Percentiles rank a stretch among this genome's conserved stretches.
phyloP scores from a whole-genome alignment of 2,329 filamentous ascomycete species.

The Kalaharituber pfeilii region DNA sequence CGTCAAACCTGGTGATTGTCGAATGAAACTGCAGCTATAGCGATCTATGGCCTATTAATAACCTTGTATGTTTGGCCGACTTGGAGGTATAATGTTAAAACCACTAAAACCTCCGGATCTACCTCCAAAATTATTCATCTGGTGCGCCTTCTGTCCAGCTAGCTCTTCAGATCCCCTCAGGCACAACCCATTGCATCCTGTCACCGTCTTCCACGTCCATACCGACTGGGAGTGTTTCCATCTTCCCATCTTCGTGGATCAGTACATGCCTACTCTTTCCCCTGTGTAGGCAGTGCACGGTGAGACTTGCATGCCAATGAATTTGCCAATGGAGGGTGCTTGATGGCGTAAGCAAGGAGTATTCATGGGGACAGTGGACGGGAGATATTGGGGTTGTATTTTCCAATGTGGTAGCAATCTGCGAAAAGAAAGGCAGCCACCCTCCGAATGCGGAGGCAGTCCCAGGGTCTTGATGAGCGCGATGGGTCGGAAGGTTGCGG shows the following conservation, averaged over 20 bases:
- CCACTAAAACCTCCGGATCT: constrained; percentile 8
- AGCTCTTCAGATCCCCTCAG: constrained; percentile 49
- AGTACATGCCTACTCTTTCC: constrained; percentile 47
- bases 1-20: constrained; percentile 49
- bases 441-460: not conserved
- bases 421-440: not conserved
- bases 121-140: constrained; percentile 43
- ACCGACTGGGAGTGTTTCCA: constrained; percentile 50
- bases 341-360: constrained; percentile 43
- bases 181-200: constrained; percentile 49
- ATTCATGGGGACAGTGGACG: constrained; percentile 40
- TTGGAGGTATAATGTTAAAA: no score
- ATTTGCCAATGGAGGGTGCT: constrained; percentile 40
- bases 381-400: constrained; percentile 27
- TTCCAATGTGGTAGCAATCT: constrained; percentile 13
- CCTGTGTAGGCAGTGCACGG: constrained; percentile 47
- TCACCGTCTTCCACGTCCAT: constrained; percentile 41
- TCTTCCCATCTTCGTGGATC: constrained; percentile 39
- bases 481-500: not conserved
- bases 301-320: constrained; percentile 45
- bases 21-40: constrained; percentile 50
- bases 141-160: constrained; percentile 32
- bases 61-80: not conserved
- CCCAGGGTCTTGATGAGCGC: not conserved
- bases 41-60: constrained; percentile 2